phyloP scores from a whole-genome alignment of 345 rosid genomes.

The Hibiscus trionum region DNA sequence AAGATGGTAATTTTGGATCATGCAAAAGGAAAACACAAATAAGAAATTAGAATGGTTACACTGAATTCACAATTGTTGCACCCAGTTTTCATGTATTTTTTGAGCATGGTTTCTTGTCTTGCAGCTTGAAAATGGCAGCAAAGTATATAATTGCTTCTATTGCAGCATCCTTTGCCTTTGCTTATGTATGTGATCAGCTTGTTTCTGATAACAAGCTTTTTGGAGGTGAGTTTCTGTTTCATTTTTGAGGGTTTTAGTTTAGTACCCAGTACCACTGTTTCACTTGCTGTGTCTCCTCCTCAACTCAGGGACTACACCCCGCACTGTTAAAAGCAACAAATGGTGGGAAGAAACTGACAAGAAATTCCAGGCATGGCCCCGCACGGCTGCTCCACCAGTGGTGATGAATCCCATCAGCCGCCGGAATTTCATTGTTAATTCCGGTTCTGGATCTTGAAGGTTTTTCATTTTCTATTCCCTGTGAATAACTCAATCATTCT shows the following conservation, averaged over 20 bases:
- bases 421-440: constrained; percentile 77
- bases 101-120: not conserved
- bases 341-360: constrained; percentile 91
- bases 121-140: constrained; percentile 34
- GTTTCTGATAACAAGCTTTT: constrained; percentile 65
- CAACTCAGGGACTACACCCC: constrained; percentile 61
- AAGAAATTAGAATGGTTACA: no score
- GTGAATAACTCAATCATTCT: not conserved
- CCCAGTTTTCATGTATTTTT: not conserved
- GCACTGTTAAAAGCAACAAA: constrained; percentile 55
- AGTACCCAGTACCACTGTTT: not conserved
- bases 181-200: constrained; percentile 45
- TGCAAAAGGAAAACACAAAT: no score
- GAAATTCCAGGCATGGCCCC: constrained; percentile 95
- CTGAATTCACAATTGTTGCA: no score
- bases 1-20: no score
- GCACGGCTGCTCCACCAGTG: constrained; percentile 82
- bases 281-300: not conserved
- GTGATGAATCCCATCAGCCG: constrained; percentile 94
- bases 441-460: constrained; percentile 27
- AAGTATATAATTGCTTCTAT: constrained; percentile 53
- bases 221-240: constrained; percentile 46
- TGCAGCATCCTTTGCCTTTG: constrained; percentile 50
- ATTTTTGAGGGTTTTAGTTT: not conserved
- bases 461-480: not conserved